A percentile compares a stretch with the other conserved stretches of the same genome.
These are phyloP conservation scores for Paramecium primaurelia DNA, from an alignment of 73 alveolate species.

Conservation along the genomic window DNA sequence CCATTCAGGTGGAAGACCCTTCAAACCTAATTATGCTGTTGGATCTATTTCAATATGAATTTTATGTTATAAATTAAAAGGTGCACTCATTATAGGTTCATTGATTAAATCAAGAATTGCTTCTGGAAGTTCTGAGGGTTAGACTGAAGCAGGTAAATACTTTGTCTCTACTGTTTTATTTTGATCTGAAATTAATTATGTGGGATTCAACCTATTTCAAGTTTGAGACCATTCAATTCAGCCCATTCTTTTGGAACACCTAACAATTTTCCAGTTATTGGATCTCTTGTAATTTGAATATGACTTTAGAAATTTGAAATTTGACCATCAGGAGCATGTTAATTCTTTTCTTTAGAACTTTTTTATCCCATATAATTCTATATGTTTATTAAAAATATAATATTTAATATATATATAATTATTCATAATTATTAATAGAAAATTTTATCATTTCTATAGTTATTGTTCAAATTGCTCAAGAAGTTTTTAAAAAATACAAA, in stretches of 20 bases:
- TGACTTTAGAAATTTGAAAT: not conserved
- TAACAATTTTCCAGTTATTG: constrained; percentile 35
- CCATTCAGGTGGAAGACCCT: constrained; percentile 58
- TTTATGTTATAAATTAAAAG: constrained; percentile 37
- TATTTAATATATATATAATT: no score
- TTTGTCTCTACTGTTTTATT: constrained; percentile 47
- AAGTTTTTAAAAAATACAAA: no score
- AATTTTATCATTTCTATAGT: no score
- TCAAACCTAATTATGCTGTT: constrained; percentile 19
- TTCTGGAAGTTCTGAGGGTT: constrained; percentile 55
- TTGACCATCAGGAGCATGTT: not conserved
- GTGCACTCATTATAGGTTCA: constrained; percentile 36
- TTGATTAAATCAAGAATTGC: constrained; percentile 30
- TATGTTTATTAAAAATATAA: not conserved
- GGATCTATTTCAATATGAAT: constrained; percentile 56
- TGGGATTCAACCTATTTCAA: not conserved
- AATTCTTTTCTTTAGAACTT: not conserved
- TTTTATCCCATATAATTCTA: not conserved
- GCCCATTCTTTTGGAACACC: constrained; percentile 62
- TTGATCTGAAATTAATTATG: constrained; percentile 34
- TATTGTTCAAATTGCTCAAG: no score
- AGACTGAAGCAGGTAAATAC: constrained; percentile 37
- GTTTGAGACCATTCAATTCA: not conserved
- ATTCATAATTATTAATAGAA: no score
- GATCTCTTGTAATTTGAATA: not conserved